Evolutionary conservation across 345 rosid species (phyloP), one percentile per base, ranked within the genome.

Genomic region (Hirschfeldia incana): DNA sequence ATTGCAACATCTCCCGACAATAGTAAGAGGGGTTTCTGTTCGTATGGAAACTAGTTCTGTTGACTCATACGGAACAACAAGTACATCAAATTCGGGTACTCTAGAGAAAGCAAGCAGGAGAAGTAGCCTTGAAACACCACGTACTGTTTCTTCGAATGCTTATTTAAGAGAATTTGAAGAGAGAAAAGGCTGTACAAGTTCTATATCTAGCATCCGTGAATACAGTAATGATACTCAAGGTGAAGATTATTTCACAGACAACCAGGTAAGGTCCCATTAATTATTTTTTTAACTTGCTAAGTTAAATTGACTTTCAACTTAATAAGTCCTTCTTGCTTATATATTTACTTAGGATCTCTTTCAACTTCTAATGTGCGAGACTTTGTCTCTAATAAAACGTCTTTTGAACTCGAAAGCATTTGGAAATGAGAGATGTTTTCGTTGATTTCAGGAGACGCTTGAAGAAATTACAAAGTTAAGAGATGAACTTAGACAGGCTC

Each of bases 401-500:
- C 57, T 59, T 26, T 32, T 9, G 3, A 72, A 30, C 1, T 30
- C 29, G n/a, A 44, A 67, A 73, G 8, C 26, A 32, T 42, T 57
- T 66, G 30, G 49, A 36, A 4, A 3, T 28, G 51, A 49, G 16
- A 7, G 7, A 4, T 62, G 33, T 58, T 29, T 12, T 9, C 42
- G 9, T 36, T n/a, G 37, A 32, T 69, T 70, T 77, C 88, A 93
- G 97, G 86, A 57, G 0, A 67, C 65, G 1, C 65, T 75, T 4
- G 30, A 57, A 1, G 66, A 75, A 11, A 75, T 93, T 66, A 87
- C 85, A 84, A 92, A 89, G 87, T 87, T 94, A 65, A 92, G 92
- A 81, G 82, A 77, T 80, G 97, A 92, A 77, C 94, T 94, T 36
- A 92, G 90, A 82, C 93, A 89, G 10, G 84, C 77, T 76, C 91